These are phyloP conservation scores for Apium graveolens DNA, from an alignment of 129 eudicot genomes.

Conservation along the genomic window DNA sequence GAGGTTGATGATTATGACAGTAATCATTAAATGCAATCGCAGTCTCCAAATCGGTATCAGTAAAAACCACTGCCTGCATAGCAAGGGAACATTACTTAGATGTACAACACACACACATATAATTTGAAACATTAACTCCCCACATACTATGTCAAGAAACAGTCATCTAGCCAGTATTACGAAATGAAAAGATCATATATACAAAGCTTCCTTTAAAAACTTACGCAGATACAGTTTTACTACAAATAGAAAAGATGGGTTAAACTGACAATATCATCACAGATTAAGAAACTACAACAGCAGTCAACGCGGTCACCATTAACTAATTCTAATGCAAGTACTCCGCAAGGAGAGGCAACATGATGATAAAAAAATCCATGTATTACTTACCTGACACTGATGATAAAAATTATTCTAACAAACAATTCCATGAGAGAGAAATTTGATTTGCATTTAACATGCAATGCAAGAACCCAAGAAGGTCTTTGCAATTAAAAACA, in stretches of 20 bases:
- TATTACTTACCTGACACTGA: not conserved
- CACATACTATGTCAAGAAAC: not conserved
- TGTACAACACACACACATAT: not conserved
- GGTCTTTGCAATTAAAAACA: not conserved
- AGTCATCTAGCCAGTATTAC: not conserved
- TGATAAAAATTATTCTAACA: not conserved
- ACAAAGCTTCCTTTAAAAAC: not conserved
- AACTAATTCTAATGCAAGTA: not conserved
- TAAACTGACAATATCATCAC: not conserved
- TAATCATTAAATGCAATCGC: slow-evolving; percentile 71
- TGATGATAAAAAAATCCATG: not conserved
- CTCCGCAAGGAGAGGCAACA: not conserved
- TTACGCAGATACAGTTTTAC: not conserved
- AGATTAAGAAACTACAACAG: not conserved
- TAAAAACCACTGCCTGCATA: slow-evolving; percentile 87
- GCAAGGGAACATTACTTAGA: not conserved
- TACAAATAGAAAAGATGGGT: not conserved
- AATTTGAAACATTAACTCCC: not conserved
- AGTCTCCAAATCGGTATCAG: slow-evolving; percentile 54
- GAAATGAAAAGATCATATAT: not conserved
- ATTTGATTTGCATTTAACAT: not conserved
- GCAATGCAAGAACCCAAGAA: not conserved
- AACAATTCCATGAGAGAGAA: not conserved
- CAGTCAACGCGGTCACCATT: not conserved
- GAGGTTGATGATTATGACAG: slow-evolving; percentile 80